Conservation (phyloP, 345 rosid species). For the Salix arbutifolia region DNA sequence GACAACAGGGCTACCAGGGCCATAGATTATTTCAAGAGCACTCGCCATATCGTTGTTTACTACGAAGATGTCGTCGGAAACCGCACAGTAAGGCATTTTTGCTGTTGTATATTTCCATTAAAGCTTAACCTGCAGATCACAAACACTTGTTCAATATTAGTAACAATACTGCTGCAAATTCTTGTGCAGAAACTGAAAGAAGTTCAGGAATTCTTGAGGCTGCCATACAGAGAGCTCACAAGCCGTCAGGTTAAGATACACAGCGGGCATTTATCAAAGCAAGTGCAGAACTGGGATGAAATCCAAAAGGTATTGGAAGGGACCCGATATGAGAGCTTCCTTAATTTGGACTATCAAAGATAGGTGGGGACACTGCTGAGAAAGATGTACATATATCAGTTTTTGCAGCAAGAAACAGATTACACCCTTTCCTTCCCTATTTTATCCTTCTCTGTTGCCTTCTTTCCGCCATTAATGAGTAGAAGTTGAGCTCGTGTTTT, state of each 20-base stretch:
- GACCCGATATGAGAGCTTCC: slow-evolving; percentile 26
- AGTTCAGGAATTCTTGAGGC: slow-evolving; percentile 30
- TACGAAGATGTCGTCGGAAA: slow-evolving; percentile 37
- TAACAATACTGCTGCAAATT: neutral
- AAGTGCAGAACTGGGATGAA: slow-evolving; percentile 27
- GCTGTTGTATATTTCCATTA: too few species aligned
- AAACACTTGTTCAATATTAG: neutral
- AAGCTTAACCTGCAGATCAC: neutral
- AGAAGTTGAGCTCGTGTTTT: too few species aligned
- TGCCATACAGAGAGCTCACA: slow-evolving; percentile 30
- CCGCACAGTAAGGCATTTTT: slow-evolving; percentile 17
- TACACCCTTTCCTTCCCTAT: neutral
- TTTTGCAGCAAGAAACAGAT: neutral
- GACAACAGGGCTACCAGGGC: slow-evolving; percentile 30
- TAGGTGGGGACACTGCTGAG: neutral
- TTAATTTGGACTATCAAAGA: slow-evolving; percentile 16
- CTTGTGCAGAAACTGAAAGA: slow-evolving; percentile 28
- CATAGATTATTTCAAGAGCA: slow-evolving; percentile 28
- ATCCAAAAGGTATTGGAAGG: slow-evolving; percentile 20
- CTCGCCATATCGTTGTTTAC: slow-evolving; percentile 35
- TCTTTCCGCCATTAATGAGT: neutral
- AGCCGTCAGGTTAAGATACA: slow-evolving; percentile 43
- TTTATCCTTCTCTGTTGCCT: neutral
- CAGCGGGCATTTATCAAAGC: slow-evolving; percentile 16
- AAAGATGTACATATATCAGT: neutral